Evolutionary conservation across 2,329 filamentous ascomycete species (phyloP), one percentile per base, ranked within the genome.

Genomic region (Neoarthrinium moseri): DNA sequence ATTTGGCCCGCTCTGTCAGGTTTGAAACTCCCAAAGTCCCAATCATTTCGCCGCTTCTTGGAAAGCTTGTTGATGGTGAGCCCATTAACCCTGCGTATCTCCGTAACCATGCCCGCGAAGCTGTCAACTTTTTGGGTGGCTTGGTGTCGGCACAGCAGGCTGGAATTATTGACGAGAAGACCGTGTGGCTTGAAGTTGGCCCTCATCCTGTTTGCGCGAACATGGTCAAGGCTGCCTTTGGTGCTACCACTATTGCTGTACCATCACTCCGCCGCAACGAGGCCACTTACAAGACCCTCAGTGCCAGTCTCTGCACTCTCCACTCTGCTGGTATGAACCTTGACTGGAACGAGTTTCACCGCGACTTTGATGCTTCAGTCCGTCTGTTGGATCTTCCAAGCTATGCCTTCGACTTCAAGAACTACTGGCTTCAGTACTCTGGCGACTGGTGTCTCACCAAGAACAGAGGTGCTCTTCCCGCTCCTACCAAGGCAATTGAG

Each of bases 181-280:
- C 84, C 5, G 74, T 83, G 23, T 89, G 81, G 79, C 69, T 91
- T 46, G 87, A 91, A 62, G 69, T 90, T 51, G 87, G 87, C n/a
- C 85, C 86, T 29, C 83, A 89, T 56, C 84, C 86, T 0, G 78
- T 89, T 12, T 86, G 81, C 63, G 75, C 77, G 35, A 78, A 78
- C 48, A 83, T 90, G 75, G 76, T 89, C 52, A 86, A 84, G 69
- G 76, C 80, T 13, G 81, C 78, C 4, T 74, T 87, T 44, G 77
- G 77, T 21, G 64, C 68, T 5, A 67, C 72, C 8, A 78, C 76
- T 21, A 71, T 77, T 32, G 76, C 78, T 12, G 73, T 79, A 10
- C 75, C 83, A 3, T 82, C 84, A 3, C 70, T 88, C 10, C 81
- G 80, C 24, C 79, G 83, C 47, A 77, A 74, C 34, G 83, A 87